Evolutionary conservation across 176 grass and related monocot species (phyloP).

Genomic region (Aegilops umbellulata): DNA sequence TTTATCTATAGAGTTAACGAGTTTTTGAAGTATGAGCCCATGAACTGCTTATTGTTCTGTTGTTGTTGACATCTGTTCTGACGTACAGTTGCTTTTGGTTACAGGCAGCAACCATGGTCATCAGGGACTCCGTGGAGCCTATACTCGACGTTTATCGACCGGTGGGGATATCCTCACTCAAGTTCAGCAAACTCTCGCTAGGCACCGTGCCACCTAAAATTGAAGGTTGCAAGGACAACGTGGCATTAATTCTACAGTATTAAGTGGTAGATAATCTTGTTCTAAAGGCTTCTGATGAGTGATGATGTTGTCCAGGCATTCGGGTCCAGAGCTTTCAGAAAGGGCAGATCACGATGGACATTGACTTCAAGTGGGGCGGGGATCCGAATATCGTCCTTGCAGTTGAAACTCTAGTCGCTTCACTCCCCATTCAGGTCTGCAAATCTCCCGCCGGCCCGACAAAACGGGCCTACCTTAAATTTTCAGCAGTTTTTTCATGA

Average conservation of each 20-base stretch:
- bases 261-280: neutral
- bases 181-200: conserved; percentile 90
- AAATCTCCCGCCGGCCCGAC: neutral
- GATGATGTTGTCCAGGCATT: conserved; percentile 56
- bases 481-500: neutral
- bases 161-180: conserved; percentile 80
- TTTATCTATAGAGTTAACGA: no score
- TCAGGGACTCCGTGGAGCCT: conserved; percentile 90
- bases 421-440: conserved; percentile 91
- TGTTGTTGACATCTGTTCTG: neutral
- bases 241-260: neutral
- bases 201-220: conserved; percentile 90
- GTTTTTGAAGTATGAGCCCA: no score
- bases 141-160: conserved; percentile 86
- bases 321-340: conserved; percentile 77
- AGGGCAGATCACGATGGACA: conserved; percentile 90
- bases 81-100: conserved; percentile 24
- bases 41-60: neutral
- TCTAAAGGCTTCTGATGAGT: neutral
- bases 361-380: conserved; percentile 93
- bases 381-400: conserved; percentile 90
- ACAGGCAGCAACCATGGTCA: conserved; percentile 92
- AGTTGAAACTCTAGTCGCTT: conserved; percentile 97
- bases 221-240: conserved; percentile 56
- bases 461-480: neutral